Evolutionary conservation across 75 land plant species (phyloP).

Genomic region (Picea sitchensis): DNA sequence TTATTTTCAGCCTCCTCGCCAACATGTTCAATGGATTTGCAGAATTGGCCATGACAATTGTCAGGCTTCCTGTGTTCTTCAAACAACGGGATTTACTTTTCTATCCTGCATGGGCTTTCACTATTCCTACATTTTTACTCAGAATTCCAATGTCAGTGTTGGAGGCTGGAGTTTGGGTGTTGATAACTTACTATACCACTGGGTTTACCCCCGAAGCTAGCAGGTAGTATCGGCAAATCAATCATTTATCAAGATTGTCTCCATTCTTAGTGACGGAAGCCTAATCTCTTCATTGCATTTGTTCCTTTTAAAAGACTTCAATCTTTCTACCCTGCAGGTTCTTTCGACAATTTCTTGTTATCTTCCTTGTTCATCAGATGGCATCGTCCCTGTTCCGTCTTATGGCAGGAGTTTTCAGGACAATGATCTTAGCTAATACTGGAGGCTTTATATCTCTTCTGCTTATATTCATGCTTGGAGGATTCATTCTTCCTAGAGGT

Average conservation of each 20-base stretch:
- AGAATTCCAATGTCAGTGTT: constrained; percentile 60
- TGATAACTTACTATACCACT: constrained; percentile 67
- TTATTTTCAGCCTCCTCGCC: constrained; percentile 50
- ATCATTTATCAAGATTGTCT: neutral
- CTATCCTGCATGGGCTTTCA: constrained; percentile 84
- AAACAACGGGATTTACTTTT: constrained; percentile 88
- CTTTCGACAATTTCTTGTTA: constrained; percentile 24
- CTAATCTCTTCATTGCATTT: neutral
- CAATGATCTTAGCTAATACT: constrained; percentile 44
- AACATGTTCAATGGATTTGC: constrained; percentile 94
- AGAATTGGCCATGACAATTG: constrained; percentile 65
- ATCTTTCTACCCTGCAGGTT: constrained; percentile 22
- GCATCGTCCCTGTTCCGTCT: constrained; percentile 43
- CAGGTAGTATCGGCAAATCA: constrained; percentile 41
- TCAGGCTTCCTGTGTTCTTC: constrained; percentile 82
- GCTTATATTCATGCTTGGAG: constrained; percentile 40
- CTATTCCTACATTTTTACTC: constrained; percentile 55
- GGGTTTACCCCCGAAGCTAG: constrained; percentile 86
- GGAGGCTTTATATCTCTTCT: constrained; percentile 35
- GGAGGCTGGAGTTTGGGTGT: constrained; percentile 69
- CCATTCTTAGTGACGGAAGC: no score
- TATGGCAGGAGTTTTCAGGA: constrained; percentile 35
- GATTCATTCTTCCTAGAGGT: constrained; percentile 44
- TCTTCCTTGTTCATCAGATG: constrained; percentile 46
- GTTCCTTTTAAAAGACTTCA: neutral